phyloP scores from a whole-genome alignment of 2,329 filamentous ascomycete genomes.

The Colletotrichum costaricense region DNA sequence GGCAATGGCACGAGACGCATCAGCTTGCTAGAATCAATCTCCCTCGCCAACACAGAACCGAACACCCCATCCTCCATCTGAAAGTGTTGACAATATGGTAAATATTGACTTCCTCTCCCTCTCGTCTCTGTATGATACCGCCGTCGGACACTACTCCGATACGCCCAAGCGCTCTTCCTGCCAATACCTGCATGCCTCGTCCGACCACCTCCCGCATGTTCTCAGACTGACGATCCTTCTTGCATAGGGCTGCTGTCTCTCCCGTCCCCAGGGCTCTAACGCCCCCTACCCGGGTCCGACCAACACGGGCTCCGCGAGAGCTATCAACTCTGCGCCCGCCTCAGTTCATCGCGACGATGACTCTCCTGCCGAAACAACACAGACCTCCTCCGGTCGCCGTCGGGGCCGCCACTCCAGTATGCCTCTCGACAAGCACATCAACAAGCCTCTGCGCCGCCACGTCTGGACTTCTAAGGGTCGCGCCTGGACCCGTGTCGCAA shows the following conservation, averaged over 20 bases:
- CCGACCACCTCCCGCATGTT: not conserved
- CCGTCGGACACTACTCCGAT: not conserved
- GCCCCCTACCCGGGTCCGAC: constrained; percentile 64
- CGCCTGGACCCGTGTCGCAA: constrained; percentile 75
- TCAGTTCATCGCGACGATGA: constrained; percentile 40
- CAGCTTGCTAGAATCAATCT: not conserved
- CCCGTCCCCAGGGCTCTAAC: constrained; percentile 61
- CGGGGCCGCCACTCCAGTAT: constrained; percentile 48
- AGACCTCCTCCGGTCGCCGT: constrained; percentile 39
- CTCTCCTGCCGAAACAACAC: constrained; percentile 28
- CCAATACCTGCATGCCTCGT: not conserved
- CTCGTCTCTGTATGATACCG: not conserved
- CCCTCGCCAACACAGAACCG: not conserved
- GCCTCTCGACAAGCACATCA: constrained; percentile 73
- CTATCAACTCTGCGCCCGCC: constrained; percentile 57
- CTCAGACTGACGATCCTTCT: constrained; percentile 5
- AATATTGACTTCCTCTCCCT: not conserved
- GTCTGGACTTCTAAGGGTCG: constrained; percentile 73
- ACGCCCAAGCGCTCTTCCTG: not conserved
- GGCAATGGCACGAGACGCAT: constrained; percentile 24
- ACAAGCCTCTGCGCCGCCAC: constrained; percentile 74
- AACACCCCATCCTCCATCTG: not conserved
- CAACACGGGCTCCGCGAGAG: constrained; percentile 62
- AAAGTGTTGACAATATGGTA: constrained; percentile 19
- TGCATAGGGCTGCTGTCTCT: constrained; percentile 69